Percentiles rank a stretch among this genome's conserved stretches.
Evolutionary conservation across 148 eudicot genomes (phyloP).

Genomic region (Diospyros kaki): DNA sequence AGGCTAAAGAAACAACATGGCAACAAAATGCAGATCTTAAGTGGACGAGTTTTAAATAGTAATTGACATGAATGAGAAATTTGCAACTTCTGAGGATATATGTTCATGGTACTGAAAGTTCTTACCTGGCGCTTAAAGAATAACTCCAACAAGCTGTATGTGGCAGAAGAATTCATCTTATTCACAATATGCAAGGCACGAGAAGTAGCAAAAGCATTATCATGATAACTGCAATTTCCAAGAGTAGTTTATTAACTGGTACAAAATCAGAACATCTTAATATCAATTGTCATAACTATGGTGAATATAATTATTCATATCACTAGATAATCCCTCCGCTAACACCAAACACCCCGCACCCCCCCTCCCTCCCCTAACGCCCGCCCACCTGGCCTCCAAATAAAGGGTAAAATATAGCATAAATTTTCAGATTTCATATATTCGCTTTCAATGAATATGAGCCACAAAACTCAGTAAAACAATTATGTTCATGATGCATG

Average conservation of each 20-base stretch:
- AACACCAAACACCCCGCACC: not conserved
- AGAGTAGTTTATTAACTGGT: not conserved
- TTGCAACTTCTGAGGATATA: not conserved
- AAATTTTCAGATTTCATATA: not conserved
- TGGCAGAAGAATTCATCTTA: constrained; percentile 59
- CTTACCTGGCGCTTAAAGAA: constrained; percentile 71
- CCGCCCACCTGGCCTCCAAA: too few species aligned
- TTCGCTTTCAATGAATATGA: not conserved
- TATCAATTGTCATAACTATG: too few species aligned
- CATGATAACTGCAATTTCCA: constrained; percentile 64
- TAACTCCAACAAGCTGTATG: constrained; percentile 61
- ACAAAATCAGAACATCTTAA: too few species aligned
- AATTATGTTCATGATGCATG: not conserved
- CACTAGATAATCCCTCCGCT: too few species aligned
- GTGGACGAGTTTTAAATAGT: not conserved
- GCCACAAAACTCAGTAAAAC: too few species aligned
- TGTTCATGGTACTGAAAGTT: not conserved
- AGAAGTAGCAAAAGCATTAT: constrained; percentile 73
- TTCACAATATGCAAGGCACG: constrained; percentile 73
- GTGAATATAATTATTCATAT: too few species aligned
- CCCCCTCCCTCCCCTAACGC: not conserved
- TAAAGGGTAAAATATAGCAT: not conserved
- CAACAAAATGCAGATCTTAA: not conserved
- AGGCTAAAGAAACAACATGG: not conserved
- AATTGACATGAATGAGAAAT: not conserved